Conservation (phyloP, 768 basidiomycete genomes). For the Rhizopogon vesiculosus region DNA sequence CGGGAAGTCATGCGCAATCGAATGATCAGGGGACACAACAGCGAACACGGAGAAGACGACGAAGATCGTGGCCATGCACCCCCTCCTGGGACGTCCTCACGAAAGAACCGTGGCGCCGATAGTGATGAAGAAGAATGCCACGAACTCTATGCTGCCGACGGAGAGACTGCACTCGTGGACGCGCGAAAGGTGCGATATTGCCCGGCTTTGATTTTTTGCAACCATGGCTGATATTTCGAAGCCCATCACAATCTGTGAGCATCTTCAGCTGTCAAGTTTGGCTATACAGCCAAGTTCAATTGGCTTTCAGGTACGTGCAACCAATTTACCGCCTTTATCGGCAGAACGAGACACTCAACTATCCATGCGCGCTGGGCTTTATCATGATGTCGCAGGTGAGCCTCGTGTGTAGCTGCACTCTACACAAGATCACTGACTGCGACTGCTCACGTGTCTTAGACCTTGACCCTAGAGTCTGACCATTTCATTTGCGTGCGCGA, state of each 20-base stretch:
- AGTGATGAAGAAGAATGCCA: conserved; percentile 63
- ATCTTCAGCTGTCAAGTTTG: conserved; percentile 90
- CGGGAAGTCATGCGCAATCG: conserved; percentile 87
- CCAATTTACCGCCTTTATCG: conserved; percentile 13
- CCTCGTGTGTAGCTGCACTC: background rate
- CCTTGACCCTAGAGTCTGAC: conserved; percentile 94
- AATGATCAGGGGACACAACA: conserved; percentile 60
- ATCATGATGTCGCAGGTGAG: conserved; percentile 15
- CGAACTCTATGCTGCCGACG: too few relatives aligned
- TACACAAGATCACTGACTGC: background rate
- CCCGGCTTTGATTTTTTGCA: conserved; percentile 8
- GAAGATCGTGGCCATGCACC: conserved; percentile 9
- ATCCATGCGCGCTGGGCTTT: conserved; percentile 23
- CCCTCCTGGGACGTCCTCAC: conserved; percentile 6
- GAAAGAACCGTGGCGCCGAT: conserved; percentile 13
- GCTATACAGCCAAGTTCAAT: conserved; percentile 97
- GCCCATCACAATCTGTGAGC: conserved; percentile 87
- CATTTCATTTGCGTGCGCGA: conserved; percentile 98
- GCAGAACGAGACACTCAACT: background rate
- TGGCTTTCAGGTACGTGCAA: conserved; percentile 80
- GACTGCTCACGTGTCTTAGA: conserved; percentile 39
- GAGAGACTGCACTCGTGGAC: too few relatives aligned
- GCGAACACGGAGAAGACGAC: conserved; percentile 34
- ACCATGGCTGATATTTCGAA: conserved; percentile 37
- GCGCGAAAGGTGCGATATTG: background rate